phyloP scores from a whole-genome alignment of 2,329 filamentous ascomycete genomes.

The Arthrobotrys sinensis region DNA sequence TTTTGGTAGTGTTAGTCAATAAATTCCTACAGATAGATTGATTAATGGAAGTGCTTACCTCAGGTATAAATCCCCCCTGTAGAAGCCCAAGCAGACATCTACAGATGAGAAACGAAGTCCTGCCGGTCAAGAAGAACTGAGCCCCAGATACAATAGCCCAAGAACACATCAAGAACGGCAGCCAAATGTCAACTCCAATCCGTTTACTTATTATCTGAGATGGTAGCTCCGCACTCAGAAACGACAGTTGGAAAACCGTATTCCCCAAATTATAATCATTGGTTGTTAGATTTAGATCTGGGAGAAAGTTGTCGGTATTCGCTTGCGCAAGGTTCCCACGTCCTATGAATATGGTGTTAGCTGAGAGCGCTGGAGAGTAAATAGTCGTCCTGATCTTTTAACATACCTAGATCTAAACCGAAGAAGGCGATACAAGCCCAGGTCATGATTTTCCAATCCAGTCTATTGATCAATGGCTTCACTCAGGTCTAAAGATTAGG shows the following conservation, averaged over 20 bases:
- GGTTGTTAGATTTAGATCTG: conserved; percentile 20
- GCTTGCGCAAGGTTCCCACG: conserved; percentile 42
- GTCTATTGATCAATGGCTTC: conserved; percentile 32
- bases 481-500: background rate
- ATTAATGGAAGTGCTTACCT: conserved; percentile 13
- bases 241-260: conserved; percentile 73
- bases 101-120: conserved; percentile 68
- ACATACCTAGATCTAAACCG: conserved; percentile 41
- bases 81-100: conserved; percentile 69
- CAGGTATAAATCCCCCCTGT: conserved; percentile 67
- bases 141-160: conserved; percentile 73
- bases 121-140: conserved; percentile 71
- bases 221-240: conserved; percentile 74
- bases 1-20: conserved; percentile 1
- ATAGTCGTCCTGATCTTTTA: background rate
- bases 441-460: conserved; percentile 37
- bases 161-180: conserved; percentile 73
- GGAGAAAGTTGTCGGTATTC: conserved; percentile 34
- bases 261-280: conserved; percentile 71
- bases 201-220: conserved; percentile 76
- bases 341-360: conserved; percentile 9
- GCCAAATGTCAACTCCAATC: conserved; percentile 74
- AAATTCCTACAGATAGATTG: background rate
- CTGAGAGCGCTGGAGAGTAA: background rate
- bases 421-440: conserved; percentile 52